A percentile compares a stretch with the other conserved stretches of the same genome.
Conservation (phyloP, 2,329 filamentous ascomycete genomes). For the Cladophialophora carrionii region DNA sequence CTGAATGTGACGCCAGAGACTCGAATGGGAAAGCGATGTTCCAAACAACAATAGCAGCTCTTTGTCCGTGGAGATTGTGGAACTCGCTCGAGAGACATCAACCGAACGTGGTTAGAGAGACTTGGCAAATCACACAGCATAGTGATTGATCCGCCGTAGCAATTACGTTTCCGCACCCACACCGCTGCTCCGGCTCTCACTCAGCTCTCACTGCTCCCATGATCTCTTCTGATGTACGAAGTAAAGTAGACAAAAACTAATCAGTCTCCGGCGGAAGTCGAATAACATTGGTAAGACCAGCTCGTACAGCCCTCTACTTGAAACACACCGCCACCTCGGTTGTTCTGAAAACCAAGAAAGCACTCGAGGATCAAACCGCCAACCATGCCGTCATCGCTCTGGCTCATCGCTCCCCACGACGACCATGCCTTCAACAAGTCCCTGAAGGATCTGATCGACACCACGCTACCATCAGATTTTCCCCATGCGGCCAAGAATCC, state of each 20-base stretch:
- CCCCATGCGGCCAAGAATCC: constrained; percentile 18
- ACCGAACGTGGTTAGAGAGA: neutral
- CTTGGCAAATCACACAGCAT: neutral
- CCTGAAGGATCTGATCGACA: constrained; percentile 25
- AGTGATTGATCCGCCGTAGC: neutral
- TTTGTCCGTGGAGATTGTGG: neutral
- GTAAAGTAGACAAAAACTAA: neutral
- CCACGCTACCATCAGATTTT: constrained; percentile 28
- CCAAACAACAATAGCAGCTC: neutral
- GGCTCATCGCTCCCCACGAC: constrained; percentile 27
- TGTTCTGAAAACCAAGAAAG: neutral
- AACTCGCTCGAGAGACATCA: neutral
- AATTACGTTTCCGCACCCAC: neutral
- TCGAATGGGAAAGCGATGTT: neutral
- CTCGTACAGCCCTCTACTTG: neutral
- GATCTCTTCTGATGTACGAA: neutral
- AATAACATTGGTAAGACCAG: neutral
- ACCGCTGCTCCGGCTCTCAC: neutral
- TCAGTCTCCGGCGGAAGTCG: neutral
- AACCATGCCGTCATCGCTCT: constrained; percentile 23
- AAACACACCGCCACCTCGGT: neutral
- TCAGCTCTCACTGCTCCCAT: neutral
- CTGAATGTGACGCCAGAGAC: neutral
- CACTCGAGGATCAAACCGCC: neutral
- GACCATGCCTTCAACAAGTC: constrained; percentile 31